Evolutionary conservation across 331 rosid genomes (phyloP).

Genomic region (Acacia pycnantha): DNA sequence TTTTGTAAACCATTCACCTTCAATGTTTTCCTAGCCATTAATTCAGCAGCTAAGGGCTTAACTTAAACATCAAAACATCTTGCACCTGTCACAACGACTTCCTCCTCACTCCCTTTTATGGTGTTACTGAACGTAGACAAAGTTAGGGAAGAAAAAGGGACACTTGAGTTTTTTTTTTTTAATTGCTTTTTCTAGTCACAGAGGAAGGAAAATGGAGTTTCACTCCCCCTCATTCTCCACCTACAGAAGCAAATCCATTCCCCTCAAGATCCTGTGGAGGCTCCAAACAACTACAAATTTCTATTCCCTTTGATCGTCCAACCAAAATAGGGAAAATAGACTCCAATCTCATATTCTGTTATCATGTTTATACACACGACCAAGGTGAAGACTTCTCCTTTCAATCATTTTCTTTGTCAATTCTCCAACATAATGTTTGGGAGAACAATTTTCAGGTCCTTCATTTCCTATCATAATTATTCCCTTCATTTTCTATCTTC

Average conservation of each 20-base stretch:
- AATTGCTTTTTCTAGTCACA: neutral
- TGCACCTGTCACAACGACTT: neutral
- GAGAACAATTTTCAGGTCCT: neutral
- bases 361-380: neutral
- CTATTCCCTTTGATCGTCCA: neutral
- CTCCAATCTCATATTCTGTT: neutral
- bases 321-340: neutral
- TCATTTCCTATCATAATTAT: neutral
- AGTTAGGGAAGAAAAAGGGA: neutral
- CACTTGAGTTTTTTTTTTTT: neutral
- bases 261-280: neutral
- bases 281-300: neutral
- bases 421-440: neutral
- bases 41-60: conserved; percentile 17
- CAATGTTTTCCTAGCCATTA: neutral
- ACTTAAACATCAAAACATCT: neutral
- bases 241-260: neutral
- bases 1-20: neutral
- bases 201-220: neutral
- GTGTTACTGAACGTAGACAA: neutral
- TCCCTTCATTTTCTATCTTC: neutral
- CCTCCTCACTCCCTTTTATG: neutral
- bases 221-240: neutral
- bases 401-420: neutral
- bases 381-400: neutral